Evolutionary conservation across 768 basidiomycete genomes (phyloP), one percentile per base, ranked within the genome.

Genomic region (Boletellus emodensis): DNA sequence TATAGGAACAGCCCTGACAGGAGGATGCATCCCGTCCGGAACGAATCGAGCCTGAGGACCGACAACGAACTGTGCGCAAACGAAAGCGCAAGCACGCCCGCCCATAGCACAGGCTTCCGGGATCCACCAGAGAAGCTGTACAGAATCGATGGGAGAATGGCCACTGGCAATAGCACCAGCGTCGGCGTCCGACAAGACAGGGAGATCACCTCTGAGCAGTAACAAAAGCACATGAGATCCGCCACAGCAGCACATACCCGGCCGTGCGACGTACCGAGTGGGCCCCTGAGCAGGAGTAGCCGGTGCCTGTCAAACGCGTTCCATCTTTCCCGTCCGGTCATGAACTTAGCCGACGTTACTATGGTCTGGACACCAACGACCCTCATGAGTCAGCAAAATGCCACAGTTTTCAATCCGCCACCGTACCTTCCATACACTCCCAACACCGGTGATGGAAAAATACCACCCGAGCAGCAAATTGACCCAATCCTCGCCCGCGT

Each of bases 1-100:
- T 98, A 98, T 37, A 96, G 40, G 71, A 97, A 92, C 20, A 99
- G 73, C 5, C 90, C 93, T 3, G 79, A 78, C 6, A 99, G 75
- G 3, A 97, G 77, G 52, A 92, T 81, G 36, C 78, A 77, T 7
- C 93, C 95, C 14, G 95, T 96, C 60, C 77, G 70, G 76, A 97
- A 95, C 9, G 89, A 89, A 67, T 98, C 95, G 30, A 97, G 68
- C 65, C 84, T 87, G 58, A 97, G 74, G 52, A 94, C 66, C 34
- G 82, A 76, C 45, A 97, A 72, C 4, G 90, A 85, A 56, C 86
- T 89, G 65, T 87, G 83, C 22, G 86, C 80, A 63, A 95, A 89
- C 2, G 90, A 89, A 44, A 96, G 83, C 55, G 68, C 77, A 1
- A 84, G 67, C 4, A 94, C 62, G 68, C 96, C 87, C 24, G 84